These are phyloP conservation scores for Mycena floridula DNA, from an alignment of 768 basidiomycete genomes.

Conservation along the genomic window DNA sequence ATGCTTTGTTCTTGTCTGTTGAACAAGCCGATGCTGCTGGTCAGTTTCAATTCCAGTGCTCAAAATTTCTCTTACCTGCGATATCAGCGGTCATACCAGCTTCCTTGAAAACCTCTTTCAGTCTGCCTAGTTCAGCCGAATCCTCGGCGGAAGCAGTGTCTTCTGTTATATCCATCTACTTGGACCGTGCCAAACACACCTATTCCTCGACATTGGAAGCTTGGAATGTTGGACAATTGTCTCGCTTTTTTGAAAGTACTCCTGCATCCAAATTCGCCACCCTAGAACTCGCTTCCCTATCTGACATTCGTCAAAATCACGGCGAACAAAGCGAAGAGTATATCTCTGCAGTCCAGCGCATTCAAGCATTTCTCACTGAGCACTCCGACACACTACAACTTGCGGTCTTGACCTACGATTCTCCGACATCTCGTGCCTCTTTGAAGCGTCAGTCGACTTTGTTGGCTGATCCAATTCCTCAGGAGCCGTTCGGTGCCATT, in stretches of 20 bases:
- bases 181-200: constrained; percentile 48
- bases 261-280: constrained; percentile 54
- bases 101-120: not conserved
- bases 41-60: constrained; percentile 23
- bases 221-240: constrained; percentile 35
- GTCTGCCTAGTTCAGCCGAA: constrained; percentile 21
- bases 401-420: constrained; percentile 46
- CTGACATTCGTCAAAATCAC: constrained; percentile 37
- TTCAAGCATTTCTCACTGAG: constrained; percentile 38
- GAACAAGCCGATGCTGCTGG: constrained; percentile 52
- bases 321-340: constrained; percentile 55
- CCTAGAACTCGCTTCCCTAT: constrained; percentile 48
- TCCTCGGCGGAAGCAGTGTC: constrained; percentile 35
- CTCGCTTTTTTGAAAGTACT: constrained; percentile 42
- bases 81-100: not conserved
- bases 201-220: constrained; percentile 50
- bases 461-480: constrained; percentile 36
- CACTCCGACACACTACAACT: constrained; percentile 32
- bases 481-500: constrained; percentile 50
- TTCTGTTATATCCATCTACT: constrained; percentile 51
- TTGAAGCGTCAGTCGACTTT: constrained; percentile 32
- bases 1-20: constrained; percentile 48
- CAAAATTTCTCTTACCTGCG: not conserved
- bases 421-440: constrained; percentile 18
- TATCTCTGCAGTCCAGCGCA: constrained; percentile 32